Percentiles rank a stretch among this genome's conserved stretches.
Conservation (phyloP, 2,329 filamentous ascomycete genomes). For the Beauveria varroae region DNA sequence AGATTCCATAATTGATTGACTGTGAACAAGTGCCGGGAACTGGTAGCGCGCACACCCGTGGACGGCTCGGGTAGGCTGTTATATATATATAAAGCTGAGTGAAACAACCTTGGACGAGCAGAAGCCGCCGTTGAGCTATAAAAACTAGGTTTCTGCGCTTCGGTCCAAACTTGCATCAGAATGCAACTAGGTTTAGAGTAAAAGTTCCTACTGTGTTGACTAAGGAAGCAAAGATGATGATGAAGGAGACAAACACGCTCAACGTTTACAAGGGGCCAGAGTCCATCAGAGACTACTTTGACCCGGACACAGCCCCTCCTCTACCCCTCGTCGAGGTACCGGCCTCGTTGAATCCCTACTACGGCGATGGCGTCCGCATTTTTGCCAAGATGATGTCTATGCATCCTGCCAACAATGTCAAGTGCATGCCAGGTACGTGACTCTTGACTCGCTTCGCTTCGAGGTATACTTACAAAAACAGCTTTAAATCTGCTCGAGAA, state of each 20-base stretch:
- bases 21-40: not conserved
- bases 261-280: slow-evolving; percentile 54
- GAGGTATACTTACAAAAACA: slow-evolving; percentile 16
- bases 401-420: slow-evolving; percentile 58
- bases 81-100: not conserved
- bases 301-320: slow-evolving; percentile 49
- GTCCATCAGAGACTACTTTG: slow-evolving; percentile 50
- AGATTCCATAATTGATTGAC: slow-evolving; percentile 3
- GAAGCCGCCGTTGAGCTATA: not conserved
- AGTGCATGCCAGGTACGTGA: slow-evolving; percentile 47
- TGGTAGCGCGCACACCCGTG: not conserved
- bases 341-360: slow-evolving; percentile 47
- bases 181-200: not conserved
- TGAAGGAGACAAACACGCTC: slow-evolving; percentile 20
- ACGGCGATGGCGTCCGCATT: slow-evolving; percentile 50
- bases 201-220: not conserved
- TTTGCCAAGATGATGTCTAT: slow-evolving; percentile 61
- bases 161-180: no score
- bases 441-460: not conserved
- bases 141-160: not conserved
- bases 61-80: no score
- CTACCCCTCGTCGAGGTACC: slow-evolving; percentile 56
- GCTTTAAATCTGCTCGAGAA: slow-evolving; percentile 44
- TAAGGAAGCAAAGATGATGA: not conserved
- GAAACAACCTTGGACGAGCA: not conserved